Percentiles rank a stretch among this genome's conserved stretches.
These are phyloP conservation scores for Pseudogymnoascus sp. DNA, from an alignment of 2,329 filamentous ascomycete species.

Conservation along the genomic window DNA sequence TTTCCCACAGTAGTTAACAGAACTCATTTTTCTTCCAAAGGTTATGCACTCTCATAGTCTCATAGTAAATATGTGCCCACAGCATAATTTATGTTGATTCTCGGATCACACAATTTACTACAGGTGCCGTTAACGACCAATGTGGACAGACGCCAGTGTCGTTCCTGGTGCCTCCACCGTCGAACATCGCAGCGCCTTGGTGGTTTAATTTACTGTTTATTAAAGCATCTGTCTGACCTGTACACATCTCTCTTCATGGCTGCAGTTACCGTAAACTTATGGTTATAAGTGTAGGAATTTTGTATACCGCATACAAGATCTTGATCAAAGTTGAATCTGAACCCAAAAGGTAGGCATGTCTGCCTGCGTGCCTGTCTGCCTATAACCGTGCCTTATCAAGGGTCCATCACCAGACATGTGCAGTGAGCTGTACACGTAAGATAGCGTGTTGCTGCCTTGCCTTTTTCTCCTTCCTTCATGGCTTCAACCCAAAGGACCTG, in stretches of 20 bases:
- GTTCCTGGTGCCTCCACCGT: not conserved
- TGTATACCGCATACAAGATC: not conserved
- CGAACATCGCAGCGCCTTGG: not conserved
- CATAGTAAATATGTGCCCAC: not conserved
- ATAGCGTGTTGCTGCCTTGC: not conserved
- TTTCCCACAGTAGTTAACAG: not conserved
- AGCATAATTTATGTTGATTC: not conserved
- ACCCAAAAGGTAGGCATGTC: not conserved
- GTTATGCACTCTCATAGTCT: not conserved
- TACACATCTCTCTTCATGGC: not conserved
- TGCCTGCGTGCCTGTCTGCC: not conserved
- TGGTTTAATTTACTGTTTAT: not conserved
- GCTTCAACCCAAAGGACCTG: not conserved
- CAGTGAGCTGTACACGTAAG: not conserved
- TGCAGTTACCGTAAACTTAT: not conserved
- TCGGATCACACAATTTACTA: not conserved
- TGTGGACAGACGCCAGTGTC: not conserved
- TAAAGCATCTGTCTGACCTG: not conserved
- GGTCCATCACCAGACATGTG: not conserved
- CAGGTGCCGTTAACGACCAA: not conserved
- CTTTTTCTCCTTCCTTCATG: not conserved
- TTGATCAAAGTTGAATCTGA: not conserved
- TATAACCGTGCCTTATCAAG: not conserved
- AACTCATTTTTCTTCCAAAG: not conserved
- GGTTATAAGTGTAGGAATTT: not conserved